Conservation (phyloP, 768 basidiomycete genomes). For the Mycena galericulata region DNA sequence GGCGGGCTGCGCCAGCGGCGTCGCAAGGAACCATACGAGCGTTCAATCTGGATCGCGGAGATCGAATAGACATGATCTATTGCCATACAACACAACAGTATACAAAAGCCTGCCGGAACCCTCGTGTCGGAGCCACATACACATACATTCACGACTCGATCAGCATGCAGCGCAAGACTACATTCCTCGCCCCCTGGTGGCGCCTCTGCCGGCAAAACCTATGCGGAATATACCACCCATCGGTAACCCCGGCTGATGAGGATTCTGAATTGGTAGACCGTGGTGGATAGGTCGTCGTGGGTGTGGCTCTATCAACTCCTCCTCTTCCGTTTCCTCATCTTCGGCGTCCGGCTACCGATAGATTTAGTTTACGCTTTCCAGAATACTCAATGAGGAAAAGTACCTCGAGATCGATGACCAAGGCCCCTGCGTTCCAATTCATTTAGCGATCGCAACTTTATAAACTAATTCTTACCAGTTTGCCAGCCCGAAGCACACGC, state of each 20-base stretch:
- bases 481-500: constrained; percentile 93
- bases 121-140: constrained; percentile 13
- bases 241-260: constrained; percentile 32
- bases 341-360: constrained; percentile 43
- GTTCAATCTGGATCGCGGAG: neutral
- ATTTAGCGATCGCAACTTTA: neutral
- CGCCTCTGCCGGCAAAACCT: constrained; percentile 70
- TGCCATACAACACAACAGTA: constrained; percentile 23
- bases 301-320: constrained; percentile 46
- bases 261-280: constrained; percentile 49
- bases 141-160: constrained; percentile 4
- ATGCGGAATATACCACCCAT: constrained; percentile 57
- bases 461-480: constrained; percentile 46
- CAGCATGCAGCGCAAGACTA: too few relatives aligned
- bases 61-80: constrained; percentile 24
- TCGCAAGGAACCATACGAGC: neutral
- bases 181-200: constrained; percentile 40
- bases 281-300: constrained; percentile 20
- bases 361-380: constrained; percentile 14
- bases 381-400: constrained; percentile 34
- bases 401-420: constrained; percentile 89
- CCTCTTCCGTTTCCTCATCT: constrained; percentile 44
- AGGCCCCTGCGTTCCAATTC: constrained; percentile 61
- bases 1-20: too few relatives aligned
- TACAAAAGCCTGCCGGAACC: constrained; percentile 1